Evolutionary conservation across 1,284 basidiomycete genomes (phyloP).

Genomic region (Afroboletus lepidellus): DNA sequence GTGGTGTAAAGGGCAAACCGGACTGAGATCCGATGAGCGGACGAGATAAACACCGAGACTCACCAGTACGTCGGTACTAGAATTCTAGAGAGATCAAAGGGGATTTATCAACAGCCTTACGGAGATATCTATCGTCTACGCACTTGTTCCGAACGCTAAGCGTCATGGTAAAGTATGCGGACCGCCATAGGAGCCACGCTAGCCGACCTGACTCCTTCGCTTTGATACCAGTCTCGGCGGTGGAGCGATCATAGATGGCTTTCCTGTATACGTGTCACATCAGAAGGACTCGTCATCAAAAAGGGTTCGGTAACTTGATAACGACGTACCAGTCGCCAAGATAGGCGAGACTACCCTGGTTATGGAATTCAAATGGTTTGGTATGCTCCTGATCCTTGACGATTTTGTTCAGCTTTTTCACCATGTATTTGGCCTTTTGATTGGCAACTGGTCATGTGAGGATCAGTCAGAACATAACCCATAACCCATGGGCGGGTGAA

Average conservation of each 20-base stretch:
- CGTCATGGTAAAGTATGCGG: slow-evolving; percentile 79
- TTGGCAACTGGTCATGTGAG: slow-evolving; percentile 58
- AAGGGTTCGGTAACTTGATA: slow-evolving; percentile 7
- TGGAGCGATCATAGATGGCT: slow-evolving; percentile 70
- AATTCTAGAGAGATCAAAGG: slow-evolving; percentile 43
- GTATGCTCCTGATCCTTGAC: slow-evolving; percentile 42
- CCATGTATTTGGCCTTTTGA: slow-evolving; percentile 76
- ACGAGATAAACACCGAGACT: slow-evolving; percentile 28
- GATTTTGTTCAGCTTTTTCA: slow-evolving; percentile 65
- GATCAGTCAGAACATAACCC: slow-evolving; percentile 25
- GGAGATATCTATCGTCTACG: slow-evolving; percentile 22
- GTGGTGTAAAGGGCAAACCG: not conserved
- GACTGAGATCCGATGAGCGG: slow-evolving; percentile 14
- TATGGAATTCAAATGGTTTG: slow-evolving; percentile 65
- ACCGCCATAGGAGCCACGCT: slow-evolving; percentile 81
- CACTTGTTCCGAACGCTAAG: slow-evolving; percentile 76
- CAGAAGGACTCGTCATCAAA: slow-evolving; percentile 1
- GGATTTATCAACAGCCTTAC: slow-evolving; percentile 3
- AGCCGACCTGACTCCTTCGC: slow-evolving; percentile 65
- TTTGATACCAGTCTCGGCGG: slow-evolving; percentile 53
- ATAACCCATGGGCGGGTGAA: slow-evolving; percentile 28
- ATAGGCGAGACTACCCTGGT: slow-evolving; percentile 78
- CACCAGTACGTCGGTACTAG: slow-evolving; percentile 72
- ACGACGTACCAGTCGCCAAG: slow-evolving; percentile 66
- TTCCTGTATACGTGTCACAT: slow-evolving; percentile 46